Evolutionary conservation across 805 yeast genomes (phyloP).

Genomic region (Candida endomychidarum): DNA sequence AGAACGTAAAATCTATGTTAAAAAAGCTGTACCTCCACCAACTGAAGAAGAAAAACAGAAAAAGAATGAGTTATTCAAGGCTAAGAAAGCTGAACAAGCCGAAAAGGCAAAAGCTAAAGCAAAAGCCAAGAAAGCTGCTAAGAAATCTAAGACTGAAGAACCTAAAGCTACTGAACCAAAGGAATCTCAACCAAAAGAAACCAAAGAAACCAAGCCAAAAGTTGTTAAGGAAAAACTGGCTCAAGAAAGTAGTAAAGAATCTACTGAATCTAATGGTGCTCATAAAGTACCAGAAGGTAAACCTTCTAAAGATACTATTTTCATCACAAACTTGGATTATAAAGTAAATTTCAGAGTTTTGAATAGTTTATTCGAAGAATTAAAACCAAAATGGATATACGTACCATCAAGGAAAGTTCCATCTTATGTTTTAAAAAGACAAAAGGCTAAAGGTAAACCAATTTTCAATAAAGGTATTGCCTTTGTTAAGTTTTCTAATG

Average conservation of each 20-base stretch:
- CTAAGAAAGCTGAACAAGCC: conserved; percentile 19
- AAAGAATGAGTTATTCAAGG: conserved; percentile 32
- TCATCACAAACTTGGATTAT: conserved; percentile 59
- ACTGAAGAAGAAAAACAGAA: conserved; percentile 44
- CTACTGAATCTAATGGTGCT: conserved; percentile 8
- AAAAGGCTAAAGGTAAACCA: conserved; percentile 44
- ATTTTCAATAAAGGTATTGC: conserved; percentile 65
- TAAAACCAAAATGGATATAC: conserved; percentile 56
- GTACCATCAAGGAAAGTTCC: conserved; percentile 57
- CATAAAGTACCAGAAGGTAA: conserved; percentile 44
- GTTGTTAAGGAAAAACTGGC: conserved; percentile 8
- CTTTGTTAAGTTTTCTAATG: conserved; percentile 57
- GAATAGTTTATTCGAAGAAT: conserved; percentile 45
- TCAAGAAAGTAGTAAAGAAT: conserved; percentile 8
- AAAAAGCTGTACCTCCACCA: conserved; percentile 53
- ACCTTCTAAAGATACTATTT: conserved; percentile 58
- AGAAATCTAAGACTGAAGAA: conserved; percentile 11
- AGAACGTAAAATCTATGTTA: conserved; percentile 49
- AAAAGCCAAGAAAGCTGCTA: conserved; percentile 19
- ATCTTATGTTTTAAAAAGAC: conserved; percentile 39
- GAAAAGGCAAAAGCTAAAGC: conserved; percentile 16
- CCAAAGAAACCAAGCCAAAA: conserved; percentile 9
- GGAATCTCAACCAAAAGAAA: not conserved
- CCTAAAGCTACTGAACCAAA: not conserved
- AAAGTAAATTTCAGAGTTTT: conserved; percentile 48